Evolutionary conservation across 2,329 filamentous ascomycete species (phyloP), one percentile per base, ranked within the genome.

Genomic region (Hypomyces rosellus): DNA sequence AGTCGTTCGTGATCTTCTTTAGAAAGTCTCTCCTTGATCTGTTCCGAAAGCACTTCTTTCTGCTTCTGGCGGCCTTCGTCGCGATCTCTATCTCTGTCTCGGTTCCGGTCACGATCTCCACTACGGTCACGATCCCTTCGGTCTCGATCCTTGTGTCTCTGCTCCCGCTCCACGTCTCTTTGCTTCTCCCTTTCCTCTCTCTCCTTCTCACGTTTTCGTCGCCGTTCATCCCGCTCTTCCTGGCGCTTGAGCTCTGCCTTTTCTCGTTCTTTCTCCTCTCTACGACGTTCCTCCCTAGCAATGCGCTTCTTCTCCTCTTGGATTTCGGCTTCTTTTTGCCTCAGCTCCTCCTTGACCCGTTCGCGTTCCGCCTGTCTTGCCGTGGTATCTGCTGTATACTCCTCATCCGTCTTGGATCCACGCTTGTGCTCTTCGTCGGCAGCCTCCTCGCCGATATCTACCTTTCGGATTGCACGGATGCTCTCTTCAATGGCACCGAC

Each of bases 341-440:
- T 73, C 15, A 84, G 69, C 57, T 84, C 80, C 43, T 83, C 78
- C 49, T 82, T 75, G 9, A 82, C 72, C 34, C 75, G 76, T 54
- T 84, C 81, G 11, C 86, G 79, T 49, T 83, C 79, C 8, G 75
- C 73, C 34, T 78, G 73, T 45, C 82, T 80, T 6, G 71, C 73
- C 9, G 80, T 76, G 2, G 84, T 84, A 52, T 89, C 86, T 43
- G 76, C 76, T 1, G 80, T 82, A 64, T 90, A 92, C 45, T 86
- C 82, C 49, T 84, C 80, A 57, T 92, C 87, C 1, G 82, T 86
- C 65, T 88, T 90, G 44, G 79, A 74, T 15, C 88, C 88, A 48
- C 78, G 80, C 9, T 70, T 57, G 39, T 80, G 72, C 63, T 92
- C 88, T 16, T 80, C 78, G 25, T 76, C 76, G 3, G 87, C 86